phyloP scores from a whole-genome alignment of 1,284 basidiomycete species.

The Ganoderma sp. region DNA sequence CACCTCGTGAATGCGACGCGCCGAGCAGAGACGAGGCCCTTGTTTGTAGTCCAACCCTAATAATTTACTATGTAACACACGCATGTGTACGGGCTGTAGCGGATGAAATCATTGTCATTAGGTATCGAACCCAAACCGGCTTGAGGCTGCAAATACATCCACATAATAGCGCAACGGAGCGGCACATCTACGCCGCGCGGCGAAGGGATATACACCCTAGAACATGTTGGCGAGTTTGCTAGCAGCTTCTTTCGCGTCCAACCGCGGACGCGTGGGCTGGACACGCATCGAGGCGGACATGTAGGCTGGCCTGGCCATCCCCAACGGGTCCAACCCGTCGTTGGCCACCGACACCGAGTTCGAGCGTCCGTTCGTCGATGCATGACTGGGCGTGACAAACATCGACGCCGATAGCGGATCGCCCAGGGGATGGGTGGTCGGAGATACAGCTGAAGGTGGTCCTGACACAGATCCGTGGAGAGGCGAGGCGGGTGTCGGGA shows the following conservation, averaged over 20 bases:
- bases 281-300: conserved; percentile 74
- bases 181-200: not conserved
- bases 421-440: conserved; percentile 32
- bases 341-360: conserved; percentile 29
- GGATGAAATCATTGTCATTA: conserved; percentile 1
- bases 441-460: conserved; percentile 18
- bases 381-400: conserved; percentile 19
- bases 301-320: conserved; percentile 57
- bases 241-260: conserved; percentile 84
- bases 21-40: not conserved
- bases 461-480: conserved; percentile 31
- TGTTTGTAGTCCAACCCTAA: conserved; percentile 24
- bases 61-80: conserved; percentile 17
- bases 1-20: conserved; percentile 47
- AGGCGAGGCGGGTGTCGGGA: conserved; percentile 33
- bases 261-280: conserved; percentile 65
- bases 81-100: conserved; percentile 7
- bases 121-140: not conserved
- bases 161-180: not conserved
- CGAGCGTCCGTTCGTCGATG: conserved; percentile 31
- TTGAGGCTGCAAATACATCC: not conserved
- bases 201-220: conserved; percentile 42
- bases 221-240: conserved; percentile 89
- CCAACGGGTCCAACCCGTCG: conserved; percentile 64
- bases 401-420: conserved; percentile 33